Conservation (phyloP, 2,329 filamentous ascomycete genomes). For the Aspergillus tubingensis region DNA sequence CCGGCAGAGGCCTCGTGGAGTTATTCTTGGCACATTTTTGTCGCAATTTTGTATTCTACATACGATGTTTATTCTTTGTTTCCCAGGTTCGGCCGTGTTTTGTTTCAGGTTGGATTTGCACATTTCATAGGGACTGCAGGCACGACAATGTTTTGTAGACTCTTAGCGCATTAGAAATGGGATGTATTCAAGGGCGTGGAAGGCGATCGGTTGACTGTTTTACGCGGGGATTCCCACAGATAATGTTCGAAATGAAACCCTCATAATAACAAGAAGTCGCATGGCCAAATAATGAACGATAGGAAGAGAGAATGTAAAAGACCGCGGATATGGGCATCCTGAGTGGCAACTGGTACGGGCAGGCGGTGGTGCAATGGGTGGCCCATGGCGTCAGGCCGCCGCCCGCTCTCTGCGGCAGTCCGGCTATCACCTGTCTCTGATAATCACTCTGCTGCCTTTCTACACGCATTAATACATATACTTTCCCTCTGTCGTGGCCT, state of each 20-base stretch:
- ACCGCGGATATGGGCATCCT: not conserved
- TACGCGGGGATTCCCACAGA: not conserved
- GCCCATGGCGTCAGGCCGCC: slow-evolving; percentile 19
- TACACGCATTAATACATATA: too few species aligned
- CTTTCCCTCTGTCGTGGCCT: not conserved
- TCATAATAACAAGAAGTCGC: not conserved
- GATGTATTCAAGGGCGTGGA: slow-evolving; percentile 15
- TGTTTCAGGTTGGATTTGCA: slow-evolving; percentile 22
- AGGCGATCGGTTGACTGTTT: not conserved
- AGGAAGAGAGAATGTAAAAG: not conserved
- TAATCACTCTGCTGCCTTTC: not conserved
- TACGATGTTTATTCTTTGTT: slow-evolving; percentile 20
- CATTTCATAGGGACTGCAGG: slow-evolving; percentile 17
- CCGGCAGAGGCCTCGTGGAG: slow-evolving; percentile 18
- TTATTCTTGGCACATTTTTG: slow-evolving; percentile 31
- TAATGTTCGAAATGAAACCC: not conserved
- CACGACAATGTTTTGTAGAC: slow-evolving; percentile 23
- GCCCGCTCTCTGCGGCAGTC: slow-evolving; percentile 12
- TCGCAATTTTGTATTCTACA: slow-evolving; percentile 30
- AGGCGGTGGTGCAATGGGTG: not conserved
- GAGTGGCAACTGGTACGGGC: slow-evolving; percentile 6
- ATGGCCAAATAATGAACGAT: not conserved
- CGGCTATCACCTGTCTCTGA: not conserved
- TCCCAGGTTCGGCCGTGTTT: slow-evolving; percentile 7
- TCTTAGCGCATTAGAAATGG: slow-evolving; percentile 30